These are phyloP conservation scores for Tetramitus jugosus DNA, from an alignment of 208 protist species.

Conservation along the genomic window DNA sequence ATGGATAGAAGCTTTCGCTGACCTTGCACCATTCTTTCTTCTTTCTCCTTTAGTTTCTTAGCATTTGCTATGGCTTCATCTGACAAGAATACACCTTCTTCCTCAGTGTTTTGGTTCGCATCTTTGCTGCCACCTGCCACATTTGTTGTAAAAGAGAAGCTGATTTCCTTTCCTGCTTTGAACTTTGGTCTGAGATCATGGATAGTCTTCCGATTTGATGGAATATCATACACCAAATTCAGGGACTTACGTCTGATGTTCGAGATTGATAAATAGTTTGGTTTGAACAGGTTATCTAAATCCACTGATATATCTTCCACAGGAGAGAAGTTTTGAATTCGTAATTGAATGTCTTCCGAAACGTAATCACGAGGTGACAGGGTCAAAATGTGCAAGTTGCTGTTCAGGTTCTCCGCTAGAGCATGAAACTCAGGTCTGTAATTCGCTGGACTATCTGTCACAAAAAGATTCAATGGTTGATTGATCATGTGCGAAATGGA, in stretches of 20 bases:
- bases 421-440: too few species aligned
- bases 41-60: not conserved
- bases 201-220: not conserved
- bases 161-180: not conserved
- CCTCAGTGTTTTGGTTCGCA: not conserved
- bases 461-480: too few species aligned
- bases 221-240: not conserved
- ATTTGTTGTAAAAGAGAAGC: slow-evolving; percentile 13
- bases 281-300: not conserved
- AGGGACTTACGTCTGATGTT: not conserved
- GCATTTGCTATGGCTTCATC: not conserved
- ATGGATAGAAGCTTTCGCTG: too few species aligned
- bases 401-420: too few species aligned
- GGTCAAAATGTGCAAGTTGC: too few species aligned
- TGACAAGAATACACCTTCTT: slow-evolving; percentile 18
- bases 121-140: not conserved
- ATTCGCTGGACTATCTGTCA: too few species aligned
- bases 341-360: not conserved
- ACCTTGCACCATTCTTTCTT: too few species aligned
- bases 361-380: too few species aligned
- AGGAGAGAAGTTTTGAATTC: slow-evolving; percentile 15
- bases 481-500: too few species aligned
- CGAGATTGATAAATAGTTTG: not conserved
- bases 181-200: not conserved
- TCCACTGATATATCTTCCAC: not conserved